A percentile compares a stretch with the other conserved stretches of the same genome.
These are phyloP conservation scores for Yamadazyma phyllophila DNA, from an alignment of 805 yeast genomes.

Conservation along the genomic window DNA sequence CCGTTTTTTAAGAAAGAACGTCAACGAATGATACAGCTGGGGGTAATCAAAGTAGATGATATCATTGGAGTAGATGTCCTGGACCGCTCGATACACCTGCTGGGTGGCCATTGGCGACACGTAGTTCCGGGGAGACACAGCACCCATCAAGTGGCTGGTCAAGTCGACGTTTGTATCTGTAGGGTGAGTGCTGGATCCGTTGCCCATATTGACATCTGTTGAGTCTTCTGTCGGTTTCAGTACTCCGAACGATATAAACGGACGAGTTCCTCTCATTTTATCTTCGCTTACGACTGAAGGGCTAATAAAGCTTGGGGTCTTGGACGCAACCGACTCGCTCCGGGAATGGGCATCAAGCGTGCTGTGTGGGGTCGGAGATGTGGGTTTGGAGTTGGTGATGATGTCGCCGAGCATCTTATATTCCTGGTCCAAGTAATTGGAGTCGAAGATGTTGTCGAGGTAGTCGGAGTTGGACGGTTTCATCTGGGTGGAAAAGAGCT, in stretches of 20 bases:
- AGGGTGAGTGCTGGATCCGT: not conserved
- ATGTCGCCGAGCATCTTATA: constrained; percentile 53
- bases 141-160: constrained; percentile 3
- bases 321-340: not conserved
- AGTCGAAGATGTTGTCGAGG: constrained; percentile 26
- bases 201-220: not conserved
- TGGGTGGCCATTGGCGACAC: constrained; percentile 57
- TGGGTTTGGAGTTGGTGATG: constrained; percentile 38
- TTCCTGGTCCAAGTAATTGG: constrained; percentile 50
- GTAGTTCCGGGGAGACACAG: constrained; percentile 23
- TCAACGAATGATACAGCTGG: constrained; percentile 58
- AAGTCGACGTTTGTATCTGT: constrained; percentile 6
- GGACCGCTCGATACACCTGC: constrained; percentile 52
- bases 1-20: constrained; percentile 51
- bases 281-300: constrained; percentile 7
- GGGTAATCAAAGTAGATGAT: constrained; percentile 60
- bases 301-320: constrained; percentile 8
- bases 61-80: constrained; percentile 47
- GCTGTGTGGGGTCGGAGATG: constrained; percentile 26
- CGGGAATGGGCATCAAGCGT: not conserved
- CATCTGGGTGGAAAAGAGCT: constrained; percentile 19
- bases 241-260: constrained; percentile 41
- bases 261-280: constrained; percentile 30
- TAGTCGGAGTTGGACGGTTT: constrained; percentile 11
- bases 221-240: constrained; percentile 3